Evolutionary conservation across 257 asterid species (phyloP).

Genomic region (Pogostemon cablin): DNA sequence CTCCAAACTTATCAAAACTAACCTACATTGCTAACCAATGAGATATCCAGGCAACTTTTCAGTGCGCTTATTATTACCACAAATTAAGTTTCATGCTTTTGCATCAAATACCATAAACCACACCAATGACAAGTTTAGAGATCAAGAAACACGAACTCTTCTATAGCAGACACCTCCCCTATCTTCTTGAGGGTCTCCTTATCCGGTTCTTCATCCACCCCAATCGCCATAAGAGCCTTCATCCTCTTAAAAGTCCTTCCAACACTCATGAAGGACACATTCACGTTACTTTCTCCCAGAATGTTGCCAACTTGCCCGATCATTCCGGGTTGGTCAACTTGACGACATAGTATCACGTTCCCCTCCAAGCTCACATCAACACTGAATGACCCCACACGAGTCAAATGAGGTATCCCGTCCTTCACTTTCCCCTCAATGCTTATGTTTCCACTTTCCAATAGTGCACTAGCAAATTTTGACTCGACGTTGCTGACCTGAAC

Average conservation of each 20-base stretch:
- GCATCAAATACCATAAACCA: slow-evolving; percentile 11
- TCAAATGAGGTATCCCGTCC: slow-evolving; percentile 77
- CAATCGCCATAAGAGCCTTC: slow-evolving; percentile 94
- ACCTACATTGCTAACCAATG: slow-evolving; percentile 4
- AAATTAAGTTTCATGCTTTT: neutral
- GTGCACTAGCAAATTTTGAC: slow-evolving; percentile 82
- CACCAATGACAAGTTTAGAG: slow-evolving; percentile 37
- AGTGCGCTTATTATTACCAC: slow-evolving; percentile 2
- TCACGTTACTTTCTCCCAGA: slow-evolving; percentile 81
- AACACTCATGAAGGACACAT: slow-evolving; percentile 97
- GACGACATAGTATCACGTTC: slow-evolving; percentile 78
- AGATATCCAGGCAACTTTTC: slow-evolving; percentile 14
- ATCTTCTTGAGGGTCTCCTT: slow-evolving; percentile 80
- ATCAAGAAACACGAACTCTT: slow-evolving; percentile 85
- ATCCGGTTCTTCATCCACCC: slow-evolving; percentile 89
- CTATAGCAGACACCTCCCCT: slow-evolving; percentile 80
- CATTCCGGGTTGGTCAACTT: slow-evolving; percentile 99
- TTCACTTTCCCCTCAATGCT: slow-evolving; percentile 80
- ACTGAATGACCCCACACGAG: slow-evolving; percentile 69
- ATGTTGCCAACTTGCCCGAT: slow-evolving; percentile 84
- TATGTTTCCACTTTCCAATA: slow-evolving; percentile 67
- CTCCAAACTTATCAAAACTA: slow-evolving; percentile 21
- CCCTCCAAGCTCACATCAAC: slow-evolving; percentile 95
- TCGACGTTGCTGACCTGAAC: slow-evolving; percentile 73
- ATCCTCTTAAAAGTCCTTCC: slow-evolving; percentile 81